Base-by-base conservation (phyloP, 768 basidiomycete species). In the Pholiota conissans region DNA sequence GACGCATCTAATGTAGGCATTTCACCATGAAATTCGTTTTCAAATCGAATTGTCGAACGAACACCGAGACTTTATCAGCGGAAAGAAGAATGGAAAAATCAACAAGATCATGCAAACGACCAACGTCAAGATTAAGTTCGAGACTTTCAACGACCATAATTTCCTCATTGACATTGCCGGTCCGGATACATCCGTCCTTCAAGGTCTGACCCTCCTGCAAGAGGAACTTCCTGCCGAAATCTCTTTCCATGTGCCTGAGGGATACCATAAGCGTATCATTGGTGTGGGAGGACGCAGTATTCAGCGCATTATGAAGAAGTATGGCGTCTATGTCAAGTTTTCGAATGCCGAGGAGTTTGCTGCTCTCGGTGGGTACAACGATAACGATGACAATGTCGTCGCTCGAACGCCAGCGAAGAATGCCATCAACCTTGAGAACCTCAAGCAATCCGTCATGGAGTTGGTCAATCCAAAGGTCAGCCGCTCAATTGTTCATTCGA, bases 91-190 rank as follows among this genome's bases (percentile, higher is more conserved):
- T 67, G 96, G 96, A 57, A 99, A 99, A 76, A 93, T 98, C 73
- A 98, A 98, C 79, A 98, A 98, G 78, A 97, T 98, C 71, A 98
- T 98, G 93, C 95, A 98, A 73, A 89, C 87, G 11, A 91, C 95
- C 28, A 92, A 91, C 64, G 95, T 95, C 70, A 96, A 97, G 77
- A 97, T 99, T 80, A 97, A 97, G 74, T 98, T 98, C 61, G 96
- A 98, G 78, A 96, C 95, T 5, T 92, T 96, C 77, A 97, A 95
- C 69, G 94, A 96, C 69, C 86, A 94, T 72, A 94, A 95, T 71
- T 95, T 95, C 76, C 82, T 95, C 66, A 93, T 96, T 66, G 94
- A 96, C 72, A 85, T 96, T 63, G 84, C 92, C 35, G 91, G 93
- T 26, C 86, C 85, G 62, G 91, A 95, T 68, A 79, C 73, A n/a